These are phyloP conservation scores for Raphanus sativus DNA, from an alignment of 345 rosid species.

Conservation along the genomic window DNA sequence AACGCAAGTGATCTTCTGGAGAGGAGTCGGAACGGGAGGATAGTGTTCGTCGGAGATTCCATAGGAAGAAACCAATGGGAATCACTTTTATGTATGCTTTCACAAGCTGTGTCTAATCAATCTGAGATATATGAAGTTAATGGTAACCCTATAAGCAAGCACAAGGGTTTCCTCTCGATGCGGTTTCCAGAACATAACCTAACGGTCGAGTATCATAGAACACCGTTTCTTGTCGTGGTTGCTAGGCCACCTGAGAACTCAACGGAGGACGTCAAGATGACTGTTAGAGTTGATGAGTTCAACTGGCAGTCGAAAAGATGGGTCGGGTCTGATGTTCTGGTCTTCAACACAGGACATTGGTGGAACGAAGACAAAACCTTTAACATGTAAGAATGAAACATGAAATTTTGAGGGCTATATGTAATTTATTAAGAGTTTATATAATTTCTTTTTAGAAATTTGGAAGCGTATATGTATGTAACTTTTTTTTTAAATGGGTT, in stretches of 20 bases:
- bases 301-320: slow-evolving; percentile 65
- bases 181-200: slow-evolving; percentile 66
- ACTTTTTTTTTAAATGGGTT: not conserved
- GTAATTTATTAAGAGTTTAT: not conserved
- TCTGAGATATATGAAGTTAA: slow-evolving; percentile 67
- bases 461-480: not conserved
- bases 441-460: not conserved
- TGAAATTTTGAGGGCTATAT: not conserved
- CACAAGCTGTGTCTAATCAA: slow-evolving; percentile 51
- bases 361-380: slow-evolving; percentile 75
- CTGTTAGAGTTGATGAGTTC: slow-evolving; percentile 62
- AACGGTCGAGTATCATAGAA: slow-evolving; percentile 71
- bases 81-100: slow-evolving; percentile 77
- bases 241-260: slow-evolving; percentile 64
- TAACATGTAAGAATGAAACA: slow-evolving; percentile 35
- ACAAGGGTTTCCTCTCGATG: slow-evolving; percentile 85
- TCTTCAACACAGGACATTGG: slow-evolving; percentile 88
- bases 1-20: slow-evolving; percentile 69
- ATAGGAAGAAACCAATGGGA: slow-evolving; percentile 96
- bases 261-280: slow-evolving; percentile 39
- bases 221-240: slow-evolving; percentile 62
- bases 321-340: slow-evolving; percentile 66
- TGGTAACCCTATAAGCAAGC: slow-evolving; percentile 72
- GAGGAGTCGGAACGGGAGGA: slow-evolving; percentile 64
- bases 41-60: slow-evolving; percentile 86